Conservation (phyloP, 164 flowering plant species). For the Vitis rotundifolia region DNA sequence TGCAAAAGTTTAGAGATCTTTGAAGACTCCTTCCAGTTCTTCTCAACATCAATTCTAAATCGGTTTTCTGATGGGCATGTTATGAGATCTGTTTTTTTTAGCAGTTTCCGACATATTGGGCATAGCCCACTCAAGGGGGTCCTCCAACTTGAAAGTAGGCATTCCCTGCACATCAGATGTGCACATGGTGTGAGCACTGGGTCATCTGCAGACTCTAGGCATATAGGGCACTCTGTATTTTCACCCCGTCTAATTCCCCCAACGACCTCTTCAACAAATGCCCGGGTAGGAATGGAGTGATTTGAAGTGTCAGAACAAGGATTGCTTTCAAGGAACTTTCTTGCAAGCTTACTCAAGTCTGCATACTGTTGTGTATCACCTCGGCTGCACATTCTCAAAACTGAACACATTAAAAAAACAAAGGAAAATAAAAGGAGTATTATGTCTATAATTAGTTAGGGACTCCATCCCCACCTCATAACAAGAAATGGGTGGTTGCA, state of each 20-base stretch:
- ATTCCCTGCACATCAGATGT: slow-evolving; percentile 82
- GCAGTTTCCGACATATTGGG: slow-evolving; percentile 61
- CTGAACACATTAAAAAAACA: slow-evolving; percentile 3
- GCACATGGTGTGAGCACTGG: slow-evolving; percentile 82
- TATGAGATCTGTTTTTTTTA: slow-evolving; percentile 60
- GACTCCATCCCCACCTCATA: slow-evolving; percentile 51
- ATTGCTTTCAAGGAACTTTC: slow-evolving; percentile 48
- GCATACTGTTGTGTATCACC: slow-evolving; percentile 59
- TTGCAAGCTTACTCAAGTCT: slow-evolving; percentile 61
- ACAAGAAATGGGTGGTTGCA: slow-evolving; percentile 91
- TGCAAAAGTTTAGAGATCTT: slow-evolving; percentile 59
- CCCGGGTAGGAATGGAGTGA: slow-evolving; percentile 41
- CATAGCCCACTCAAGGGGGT: slow-evolving; percentile 48
- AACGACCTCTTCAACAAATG: slow-evolving; percentile 77
- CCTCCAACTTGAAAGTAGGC: slow-evolving; percentile 73
- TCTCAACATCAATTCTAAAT: slow-evolving; percentile 57
- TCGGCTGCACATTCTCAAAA: slow-evolving; percentile 44
- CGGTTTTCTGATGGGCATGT: slow-evolving; percentile 67
- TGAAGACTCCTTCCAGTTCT: slow-evolving; percentile 76
- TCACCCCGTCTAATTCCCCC: slow-evolving; percentile 59
- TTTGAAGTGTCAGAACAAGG: slow-evolving; percentile 18
- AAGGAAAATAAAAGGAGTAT: background rate
- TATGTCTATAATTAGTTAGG: background rate
- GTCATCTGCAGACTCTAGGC: slow-evolving; percentile 76
- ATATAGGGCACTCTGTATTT: slow-evolving; percentile 75